Evolutionary conservation across 2,329 filamentous ascomycete species (phyloP).

Genomic region (Dendryphion nanum): DNA sequence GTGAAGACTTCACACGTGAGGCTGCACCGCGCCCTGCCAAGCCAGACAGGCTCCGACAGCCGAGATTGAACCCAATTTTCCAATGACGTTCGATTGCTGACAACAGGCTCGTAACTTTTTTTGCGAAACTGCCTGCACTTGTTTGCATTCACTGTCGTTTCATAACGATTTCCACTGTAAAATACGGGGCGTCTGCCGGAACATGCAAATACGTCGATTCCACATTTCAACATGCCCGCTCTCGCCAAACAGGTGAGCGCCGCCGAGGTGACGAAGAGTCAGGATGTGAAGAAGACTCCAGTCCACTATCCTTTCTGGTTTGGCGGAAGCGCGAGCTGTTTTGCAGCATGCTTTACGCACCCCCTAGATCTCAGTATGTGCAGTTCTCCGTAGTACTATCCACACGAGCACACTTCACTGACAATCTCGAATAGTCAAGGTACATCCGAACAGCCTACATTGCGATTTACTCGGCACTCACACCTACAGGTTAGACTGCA

Average conservation of each 20-base stretch:
- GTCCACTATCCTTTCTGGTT: constrained; percentile 71
- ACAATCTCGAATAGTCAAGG: constrained; percentile 46
- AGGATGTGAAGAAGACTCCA: constrained; percentile 41
- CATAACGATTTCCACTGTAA: too few species aligned
- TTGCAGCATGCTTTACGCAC: constrained; percentile 89
- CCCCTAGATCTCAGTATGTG: constrained; percentile 83
- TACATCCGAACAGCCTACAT: constrained; percentile 19
- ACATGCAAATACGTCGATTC: too few species aligned
- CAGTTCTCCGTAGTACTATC: constrained; percentile 1
- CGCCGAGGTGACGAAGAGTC: constrained; percentile 39
- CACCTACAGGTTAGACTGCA: constrained; percentile 74
- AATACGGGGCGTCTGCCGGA: too few species aligned
- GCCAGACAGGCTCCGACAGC: constrained; percentile 11
- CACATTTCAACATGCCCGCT: constrained; percentile 40
- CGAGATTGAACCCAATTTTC: constrained; percentile 8
- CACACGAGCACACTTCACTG: constrained; percentile 5
- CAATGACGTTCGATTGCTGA: constrained; percentile 15
- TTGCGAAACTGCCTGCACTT: too few species aligned
- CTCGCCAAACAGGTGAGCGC: constrained; percentile 35
- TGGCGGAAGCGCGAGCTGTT: constrained; percentile 88
- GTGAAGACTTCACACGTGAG: too few species aligned
- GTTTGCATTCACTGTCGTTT: too few species aligned
- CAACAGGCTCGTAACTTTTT: too few species aligned
- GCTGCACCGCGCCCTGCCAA: constrained; percentile 32
- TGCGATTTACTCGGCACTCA: constrained; percentile 15